These are phyloP conservation scores for Candida koratica DNA, from an alignment of 805 yeast species.

Conservation along the genomic window DNA sequence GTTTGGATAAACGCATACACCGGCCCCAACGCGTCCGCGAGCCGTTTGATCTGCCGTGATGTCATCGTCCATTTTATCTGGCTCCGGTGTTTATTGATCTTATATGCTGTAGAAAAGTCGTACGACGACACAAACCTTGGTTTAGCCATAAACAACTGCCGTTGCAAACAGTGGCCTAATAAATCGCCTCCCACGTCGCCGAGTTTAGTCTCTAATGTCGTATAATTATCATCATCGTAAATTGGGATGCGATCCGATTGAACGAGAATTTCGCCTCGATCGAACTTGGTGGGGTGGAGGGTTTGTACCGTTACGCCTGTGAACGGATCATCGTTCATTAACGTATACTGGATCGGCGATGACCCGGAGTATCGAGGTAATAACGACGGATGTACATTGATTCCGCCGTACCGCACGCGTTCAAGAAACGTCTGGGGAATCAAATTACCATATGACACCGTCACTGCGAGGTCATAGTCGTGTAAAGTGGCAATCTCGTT, in stretches of 20 bases:
- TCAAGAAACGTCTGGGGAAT: conserved; percentile 63
- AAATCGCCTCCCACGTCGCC: conserved; percentile 61
- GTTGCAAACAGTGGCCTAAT: conserved; percentile 43
- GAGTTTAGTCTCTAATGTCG: conserved; percentile 45
- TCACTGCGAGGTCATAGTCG: conserved; percentile 65
- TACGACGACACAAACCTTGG: conserved; percentile 19
- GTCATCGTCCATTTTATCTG: conserved; percentile 45
- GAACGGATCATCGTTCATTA: conserved; percentile 53
- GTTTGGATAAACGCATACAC: conserved; percentile 43
- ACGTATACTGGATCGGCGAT: conserved; percentile 80
- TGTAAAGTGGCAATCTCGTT: conserved; percentile 16
- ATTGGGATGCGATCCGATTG: conserved; percentile 50
- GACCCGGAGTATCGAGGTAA: conserved; percentile 83
- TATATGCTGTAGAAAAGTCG: conserved; percentile 54
- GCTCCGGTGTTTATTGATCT: conserved; percentile 41
- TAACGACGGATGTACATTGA: conserved; percentile 90
- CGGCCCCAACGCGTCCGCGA: conserved; percentile 53
- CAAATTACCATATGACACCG: conserved; percentile 84
- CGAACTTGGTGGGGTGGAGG: conserved; percentile 82
- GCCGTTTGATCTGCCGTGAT: conserved; percentile 37
- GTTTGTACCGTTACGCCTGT: conserved; percentile 93
- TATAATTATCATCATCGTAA: conserved; percentile 39
- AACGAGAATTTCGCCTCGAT: conserved; percentile 64
- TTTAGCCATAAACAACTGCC: conserved; percentile 17
- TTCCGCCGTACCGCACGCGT: conserved; percentile 55